These are phyloP conservation scores for Flaveria floridana DNA, from an alignment of 140 eudicot species.

Conservation along the genomic window DNA sequence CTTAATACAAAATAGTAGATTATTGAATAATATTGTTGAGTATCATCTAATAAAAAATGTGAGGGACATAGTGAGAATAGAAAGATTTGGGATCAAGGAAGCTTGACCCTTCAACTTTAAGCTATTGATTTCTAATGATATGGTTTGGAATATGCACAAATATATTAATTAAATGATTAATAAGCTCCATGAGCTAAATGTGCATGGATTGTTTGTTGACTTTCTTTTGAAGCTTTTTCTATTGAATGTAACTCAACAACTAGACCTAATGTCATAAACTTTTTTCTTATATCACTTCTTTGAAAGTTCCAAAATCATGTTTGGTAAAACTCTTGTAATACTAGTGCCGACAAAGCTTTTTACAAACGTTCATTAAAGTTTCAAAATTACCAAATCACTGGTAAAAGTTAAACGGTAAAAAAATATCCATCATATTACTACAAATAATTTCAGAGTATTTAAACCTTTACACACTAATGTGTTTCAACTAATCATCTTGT, in stretches of 20 bases:
- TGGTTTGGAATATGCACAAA: slow-evolving; percentile 24
- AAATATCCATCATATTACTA: neutral
- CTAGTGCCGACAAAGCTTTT: slow-evolving; percentile 1
- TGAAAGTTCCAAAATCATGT: neutral
- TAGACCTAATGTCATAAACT: neutral
- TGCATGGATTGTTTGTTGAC: slow-evolving; percentile 24
- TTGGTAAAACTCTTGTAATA: slow-evolving; percentile 9
- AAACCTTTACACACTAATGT: no score
- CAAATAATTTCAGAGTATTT: neutral
- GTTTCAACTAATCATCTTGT: neutral
- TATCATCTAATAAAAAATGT: slow-evolving; percentile 21
- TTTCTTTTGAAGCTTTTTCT: slow-evolving; percentile 18
- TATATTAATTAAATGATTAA: slow-evolving; percentile 20
- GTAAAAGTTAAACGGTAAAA: no score
- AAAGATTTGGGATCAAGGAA: slow-evolving; percentile 43
- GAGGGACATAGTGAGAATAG: slow-evolving; percentile 27
- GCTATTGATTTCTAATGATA: slow-evolving; percentile 37
- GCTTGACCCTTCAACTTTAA: slow-evolving; percentile 37
- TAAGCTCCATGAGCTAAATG: slow-evolving; percentile 33
- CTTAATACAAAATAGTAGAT: neutral
- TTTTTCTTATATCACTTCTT: neutral
- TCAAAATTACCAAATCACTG: neutral
- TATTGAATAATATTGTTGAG: slow-evolving; percentile 20
- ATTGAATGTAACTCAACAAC: slow-evolving; percentile 35
- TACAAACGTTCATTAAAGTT: neutral